Conservation (phyloP, 2,329 filamentous ascomycete genomes). For the Delphinella strobiligena region DNA sequence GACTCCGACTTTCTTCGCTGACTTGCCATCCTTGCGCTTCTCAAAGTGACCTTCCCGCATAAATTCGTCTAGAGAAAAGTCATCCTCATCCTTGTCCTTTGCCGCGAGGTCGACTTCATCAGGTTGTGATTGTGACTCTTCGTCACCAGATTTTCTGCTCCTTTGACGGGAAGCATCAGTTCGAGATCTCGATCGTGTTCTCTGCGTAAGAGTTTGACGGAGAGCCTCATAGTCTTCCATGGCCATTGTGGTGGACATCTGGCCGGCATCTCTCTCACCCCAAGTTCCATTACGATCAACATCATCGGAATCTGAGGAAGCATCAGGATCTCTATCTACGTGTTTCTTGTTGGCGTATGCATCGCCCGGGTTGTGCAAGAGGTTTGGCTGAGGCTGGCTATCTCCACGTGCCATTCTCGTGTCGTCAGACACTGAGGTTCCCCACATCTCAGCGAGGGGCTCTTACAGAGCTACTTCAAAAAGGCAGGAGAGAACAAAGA, state of each 20-base stretch:
- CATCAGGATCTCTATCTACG: conserved; percentile 1
- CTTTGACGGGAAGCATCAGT: conserved; percentile 10
- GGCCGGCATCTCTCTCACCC: conserved; percentile 49
- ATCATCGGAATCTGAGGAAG: conserved; percentile 3
- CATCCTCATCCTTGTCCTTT: conserved; percentile 39
- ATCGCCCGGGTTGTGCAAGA: conserved; percentile 7
- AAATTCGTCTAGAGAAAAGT: conserved; percentile 58
- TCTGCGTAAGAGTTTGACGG: conserved; percentile 40
- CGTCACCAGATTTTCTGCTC: conserved; percentile 13
- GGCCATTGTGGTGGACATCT: conserved; percentile 39
- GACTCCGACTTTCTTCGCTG: conserved; percentile 67
- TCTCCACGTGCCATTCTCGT: conserved; percentile 2
- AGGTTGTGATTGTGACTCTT: conserved; percentile 10
- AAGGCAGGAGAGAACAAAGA: no score
- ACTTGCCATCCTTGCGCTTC: conserved; percentile 53
- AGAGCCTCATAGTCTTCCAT: conserved; percentile 50
- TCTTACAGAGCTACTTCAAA: no score
- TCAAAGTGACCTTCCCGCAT: conserved; percentile 66
- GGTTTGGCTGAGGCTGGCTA: conserved; percentile 4
- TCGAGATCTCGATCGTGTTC: conserved; percentile 35
- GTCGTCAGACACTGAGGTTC: conserved; percentile 6
- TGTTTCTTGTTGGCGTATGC: conserved; percentile 1
- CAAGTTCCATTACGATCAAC: conserved; percentile 38
- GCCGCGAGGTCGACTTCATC: conserved; percentile 30
- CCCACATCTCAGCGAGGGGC: conserved; percentile 4